A percentile compares a stretch with the other conserved stretches of the same genome.
Evolutionary conservation across 2,329 filamentous ascomycete genomes (phyloP).

Genomic region (Incumbomyces delicatus): DNA sequence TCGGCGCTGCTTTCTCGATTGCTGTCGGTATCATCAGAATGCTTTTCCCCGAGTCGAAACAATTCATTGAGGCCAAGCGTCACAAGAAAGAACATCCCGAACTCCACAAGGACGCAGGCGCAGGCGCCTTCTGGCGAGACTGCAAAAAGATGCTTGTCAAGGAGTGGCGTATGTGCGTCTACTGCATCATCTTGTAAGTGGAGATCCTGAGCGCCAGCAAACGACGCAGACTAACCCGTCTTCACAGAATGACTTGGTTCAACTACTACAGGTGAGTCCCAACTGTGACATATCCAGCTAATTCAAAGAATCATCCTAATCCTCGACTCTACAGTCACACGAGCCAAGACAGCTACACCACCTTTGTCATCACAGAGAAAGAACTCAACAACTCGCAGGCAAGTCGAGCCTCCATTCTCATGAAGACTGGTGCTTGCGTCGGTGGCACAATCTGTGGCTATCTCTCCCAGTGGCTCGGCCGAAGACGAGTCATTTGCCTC

Average conservation of each 20-base stretch:
- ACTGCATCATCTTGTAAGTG: slow-evolving; percentile 55
- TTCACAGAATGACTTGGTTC: slow-evolving; percentile 56
- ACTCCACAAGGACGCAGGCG: slow-evolving; percentile 32
- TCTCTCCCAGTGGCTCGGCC: slow-evolving; percentile 63
- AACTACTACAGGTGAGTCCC: too few species aligned
- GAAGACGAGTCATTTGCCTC: slow-evolving; percentile 46
- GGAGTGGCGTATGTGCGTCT: slow-evolving; percentile 69
- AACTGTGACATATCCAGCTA: too few species aligned
- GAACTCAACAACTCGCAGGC: slow-evolving; percentile 54
- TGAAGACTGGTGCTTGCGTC: slow-evolving; percentile 68
- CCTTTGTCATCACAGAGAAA: slow-evolving; percentile 67
- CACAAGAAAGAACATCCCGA: slow-evolving; percentile 35
- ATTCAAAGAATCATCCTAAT: too few species aligned
- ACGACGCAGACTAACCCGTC: too few species aligned
- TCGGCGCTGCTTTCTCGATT: slow-evolving; percentile 39
- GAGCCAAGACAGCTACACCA: slow-evolving; percentile 71
- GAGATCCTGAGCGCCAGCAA: too few species aligned
- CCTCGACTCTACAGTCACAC: too few species aligned
- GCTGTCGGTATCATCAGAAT: slow-evolving; percentile 58
- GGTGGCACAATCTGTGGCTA: slow-evolving; percentile 67
- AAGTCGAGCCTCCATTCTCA: slow-evolving; percentile 66
- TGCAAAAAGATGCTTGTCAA: slow-evolving; percentile 56
- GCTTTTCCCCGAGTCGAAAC: slow-evolving; percentile 62
- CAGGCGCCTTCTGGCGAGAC: slow-evolving; percentile 56
- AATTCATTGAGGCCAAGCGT: slow-evolving; percentile 59